Base-by-base conservation (phyloP, 208 protist species). In the Trypanosoma congolense region DNA sequence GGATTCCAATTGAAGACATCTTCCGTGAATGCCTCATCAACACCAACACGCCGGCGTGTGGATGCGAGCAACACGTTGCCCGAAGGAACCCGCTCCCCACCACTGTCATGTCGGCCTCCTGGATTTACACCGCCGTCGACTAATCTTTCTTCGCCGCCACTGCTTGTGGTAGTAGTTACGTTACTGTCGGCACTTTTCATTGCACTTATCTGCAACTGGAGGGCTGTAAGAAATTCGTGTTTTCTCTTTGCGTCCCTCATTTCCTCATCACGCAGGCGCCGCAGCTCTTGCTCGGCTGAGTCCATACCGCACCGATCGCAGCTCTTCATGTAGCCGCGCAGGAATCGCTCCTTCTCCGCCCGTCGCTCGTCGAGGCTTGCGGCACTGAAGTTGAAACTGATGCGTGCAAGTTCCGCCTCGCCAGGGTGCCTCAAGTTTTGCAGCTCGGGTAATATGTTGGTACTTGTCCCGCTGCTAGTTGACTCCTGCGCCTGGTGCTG, bases 391-490 rank as follows among this genome's bases (percentile, higher is more conserved):
- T 57, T 5, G 3, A 65, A 52, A 2, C 47, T 50, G 22, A 52
- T 45, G 29, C 59, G 59, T 26, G 54, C 59, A 65, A 65, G 57
- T 18, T 65, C 59, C 5, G 40, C 41, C 4, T 38, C 59, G 16
- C 59, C 59, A 10, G 18, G 14, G 6, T 41, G 31, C 0, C 18
- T 50, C 19, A 57, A n/a, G 1, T 33, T 9, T 45, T 48, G n/a
- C 16, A 51, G 10, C 6, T 22, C 9, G 18, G 21, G 21, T n/a
- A 46, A 24, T 9, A 46, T 24, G 42, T n/a, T n/a, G 35, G n/a
- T n/a, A n/a, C n/a, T n/a, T n/a, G n/a, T n/a, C n/a, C n/a, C n/a
- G n/a, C n/a, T n/a, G n/a, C n/a, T n/a, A n/a, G n/a, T n/a, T n/a
- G n/a, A n/a, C n/a, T n/a, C n/a, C n/a, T n/a, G n/a, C n/a, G n/a